Evolutionary conservation across 78 protist species (phyloP).

Genomic region (Andalucia godoyi): DNA sequence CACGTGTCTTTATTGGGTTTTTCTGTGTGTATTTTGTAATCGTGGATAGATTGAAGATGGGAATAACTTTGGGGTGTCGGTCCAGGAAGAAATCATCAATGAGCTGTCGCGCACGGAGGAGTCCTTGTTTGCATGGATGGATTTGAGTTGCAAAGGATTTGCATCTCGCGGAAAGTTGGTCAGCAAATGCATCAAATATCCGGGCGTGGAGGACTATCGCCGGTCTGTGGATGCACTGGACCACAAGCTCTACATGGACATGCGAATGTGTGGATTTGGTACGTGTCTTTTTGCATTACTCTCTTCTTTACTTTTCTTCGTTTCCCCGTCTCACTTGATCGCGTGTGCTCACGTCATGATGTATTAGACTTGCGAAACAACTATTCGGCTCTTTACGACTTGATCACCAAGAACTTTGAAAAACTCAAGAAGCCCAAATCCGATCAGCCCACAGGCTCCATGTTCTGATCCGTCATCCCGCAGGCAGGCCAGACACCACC

Average conservation of each 20-base stretch:
- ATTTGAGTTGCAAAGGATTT: slow-evolving; percentile 19
- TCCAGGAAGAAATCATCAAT: slow-evolving; percentile 28
- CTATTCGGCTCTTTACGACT: slow-evolving; percentile 41
- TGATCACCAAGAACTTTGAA: slow-evolving; percentile 47
- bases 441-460: no score
- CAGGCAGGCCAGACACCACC: no score
- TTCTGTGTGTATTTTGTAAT: no score
- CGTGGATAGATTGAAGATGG: slow-evolving; percentile 56
- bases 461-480: no score
- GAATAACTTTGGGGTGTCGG: slow-evolving; percentile 51
- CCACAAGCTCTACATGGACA: slow-evolving; percentile 30
- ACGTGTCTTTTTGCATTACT: not conserved
- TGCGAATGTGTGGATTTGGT: slow-evolving; percentile 1
- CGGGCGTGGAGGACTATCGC: slow-evolving; percentile 35
- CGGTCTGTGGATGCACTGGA: slow-evolving; percentile 32
- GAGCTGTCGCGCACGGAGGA: slow-evolving; percentile 52
- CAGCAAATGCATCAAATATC: slow-evolving; percentile 44
- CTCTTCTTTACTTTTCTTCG: not conserved
- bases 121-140: slow-evolving; percentile 17
- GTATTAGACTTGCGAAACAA: slow-evolving; percentile 30
- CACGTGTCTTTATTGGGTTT: no score
- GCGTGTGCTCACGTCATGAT: not conserved
- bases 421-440: slow-evolving; percentile 42
- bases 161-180: slow-evolving; percentile 27
- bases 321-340: not conserved